Evolutionary conservation across 2,329 filamentous ascomycete genomes (phyloP), one percentile per base, ranked within the genome.

Genomic region (Trichocomaceae sp.): DNA sequence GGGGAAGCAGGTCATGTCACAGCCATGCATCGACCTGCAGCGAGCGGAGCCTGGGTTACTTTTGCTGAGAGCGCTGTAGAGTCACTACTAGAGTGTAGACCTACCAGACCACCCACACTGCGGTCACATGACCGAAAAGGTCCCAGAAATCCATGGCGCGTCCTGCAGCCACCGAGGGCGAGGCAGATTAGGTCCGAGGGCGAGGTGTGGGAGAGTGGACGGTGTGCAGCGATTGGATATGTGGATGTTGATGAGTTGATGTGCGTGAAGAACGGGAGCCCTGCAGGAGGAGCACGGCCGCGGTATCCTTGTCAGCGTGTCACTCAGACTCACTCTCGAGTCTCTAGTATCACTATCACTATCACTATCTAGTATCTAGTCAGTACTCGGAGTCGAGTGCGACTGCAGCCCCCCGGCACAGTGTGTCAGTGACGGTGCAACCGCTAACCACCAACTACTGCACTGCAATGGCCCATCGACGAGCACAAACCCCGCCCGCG

Each of bases 61-160:
- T n/a, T 39, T 22, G 33, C 41, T 57, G 44, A 47, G 41, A 26
- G 50, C 37, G 52, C 19, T 33, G 37, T 17, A 49, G n/a, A n/a
- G n/a, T n/a, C n/a, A n/a, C n/a, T n/a, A n/a, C n/a, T n/a, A n/a
- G n/a, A n/a, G n/a, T n/a, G n/a, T n/a, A n/a, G n/a, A n/a, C n/a
- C n/a, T n/a, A n/a, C n/a, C n/a, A n/a, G 35, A 20, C 52, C 52
- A 52, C 19, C 54, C 59, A 62, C 60, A 57, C 57, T n/a, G 23
- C 31, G 59, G 67, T 72, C 69, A 72, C 69, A 72, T 72, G 69
- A 72, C 65, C 61, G 59, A 64, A 61, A 52, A 47, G 56, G 58
- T 59, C 47, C 57, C 57, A 47, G 42, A 20, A 51, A 31, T 45
- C 47, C 55, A 53, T 52, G 52, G 39, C 44, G 5, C 56, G 50